A percentile compares a stretch with the other conserved stretches of the same genome.
phyloP scores from a whole-genome alignment of 371 early-diverging fungal genomes.

The Mucor ambiguus region DNA sequence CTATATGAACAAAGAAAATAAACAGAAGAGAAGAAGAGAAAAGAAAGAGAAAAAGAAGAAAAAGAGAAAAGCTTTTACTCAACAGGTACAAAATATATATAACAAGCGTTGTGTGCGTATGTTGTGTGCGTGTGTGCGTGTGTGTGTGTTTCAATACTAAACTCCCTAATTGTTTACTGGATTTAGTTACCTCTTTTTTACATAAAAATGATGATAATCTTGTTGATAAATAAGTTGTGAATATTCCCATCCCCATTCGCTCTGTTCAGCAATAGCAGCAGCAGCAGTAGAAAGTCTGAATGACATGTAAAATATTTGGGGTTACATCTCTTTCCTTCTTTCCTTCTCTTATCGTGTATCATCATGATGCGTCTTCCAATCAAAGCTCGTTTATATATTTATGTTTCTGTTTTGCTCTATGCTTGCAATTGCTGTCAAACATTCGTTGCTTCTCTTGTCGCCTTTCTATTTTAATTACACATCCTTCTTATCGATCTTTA shows the following conservation, averaged over 20 bases:
- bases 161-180: constrained; percentile 16
- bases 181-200: constrained; percentile 11
- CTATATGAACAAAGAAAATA: not conserved
- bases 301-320: not conserved
- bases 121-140: constrained; percentile 11
- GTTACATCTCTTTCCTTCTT: not conserved
- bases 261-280: not conserved
- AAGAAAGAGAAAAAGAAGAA: not conserved
- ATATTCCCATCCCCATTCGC: constrained; percentile 4
- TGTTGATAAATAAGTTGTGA: constrained; percentile 3
- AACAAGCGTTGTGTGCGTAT: not conserved
- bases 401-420: not conserved
- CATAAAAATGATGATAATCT: not conserved
- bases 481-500: not conserved
- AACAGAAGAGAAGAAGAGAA: not conserved
- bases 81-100: constrained; percentile 5
- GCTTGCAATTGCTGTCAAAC: not conserved
- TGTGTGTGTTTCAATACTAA: constrained; percentile 19
- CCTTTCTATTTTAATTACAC: constrained; percentile 1
- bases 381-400: not conserved
- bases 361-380: not conserved
- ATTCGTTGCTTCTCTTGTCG: not conserved
- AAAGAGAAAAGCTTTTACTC: not conserved
- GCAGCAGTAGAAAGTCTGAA: not conserved
- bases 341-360: not conserved